phyloP scores from a whole-genome alignment of 2,329 filamentous ascomycete genomes.

The Aureobasidium vineae region DNA sequence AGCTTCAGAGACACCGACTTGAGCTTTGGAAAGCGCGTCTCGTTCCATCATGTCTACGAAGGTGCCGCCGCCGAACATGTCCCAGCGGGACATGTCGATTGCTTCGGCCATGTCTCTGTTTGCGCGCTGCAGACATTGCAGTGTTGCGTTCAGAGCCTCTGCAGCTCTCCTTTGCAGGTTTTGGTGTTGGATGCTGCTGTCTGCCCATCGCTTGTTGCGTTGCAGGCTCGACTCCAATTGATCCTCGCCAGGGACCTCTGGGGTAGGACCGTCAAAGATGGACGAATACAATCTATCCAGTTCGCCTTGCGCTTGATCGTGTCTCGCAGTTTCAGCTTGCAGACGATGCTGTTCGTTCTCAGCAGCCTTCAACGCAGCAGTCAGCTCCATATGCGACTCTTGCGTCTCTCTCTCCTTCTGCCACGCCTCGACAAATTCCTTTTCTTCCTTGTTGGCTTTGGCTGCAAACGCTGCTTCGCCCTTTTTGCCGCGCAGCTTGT shows the following conservation, averaged over 20 bases:
- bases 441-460: conserved; percentile 55
- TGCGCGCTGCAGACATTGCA: conserved; percentile 40
- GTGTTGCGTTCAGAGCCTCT: conserved; percentile 38
- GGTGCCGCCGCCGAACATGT: conserved; percentile 53
- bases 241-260: conserved; percentile 56
- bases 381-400: conserved; percentile 45
- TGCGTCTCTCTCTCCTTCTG: conserved; percentile 51
- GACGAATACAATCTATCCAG: conserved; percentile 55
- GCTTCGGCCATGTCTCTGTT: conserved; percentile 46
- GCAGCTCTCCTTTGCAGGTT: conserved; percentile 48
- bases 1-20: conserved; percentile 46
- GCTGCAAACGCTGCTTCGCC: conserved; percentile 48
- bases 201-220: conserved; percentile 25
- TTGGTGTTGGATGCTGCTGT: conserved; percentile 35
- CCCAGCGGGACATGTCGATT: conserved; percentile 43
- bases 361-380: conserved; percentile 45
- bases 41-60: conserved; percentile 56
- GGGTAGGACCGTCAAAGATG: conserved; percentile 56
- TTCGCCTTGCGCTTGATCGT: conserved; percentile 48
- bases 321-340: conserved; percentile 37
- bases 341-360: conserved; percentile 40
- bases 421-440: conserved; percentile 55
- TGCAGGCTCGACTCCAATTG: conserved; percentile 40
- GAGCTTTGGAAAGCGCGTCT: conserved; percentile 51
- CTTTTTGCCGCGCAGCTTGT: conserved; percentile 52